Evolutionary conservation across 495 filamentous ascomycete genomes (phyloP).

Genomic region (Daldinia grandis): DNA sequence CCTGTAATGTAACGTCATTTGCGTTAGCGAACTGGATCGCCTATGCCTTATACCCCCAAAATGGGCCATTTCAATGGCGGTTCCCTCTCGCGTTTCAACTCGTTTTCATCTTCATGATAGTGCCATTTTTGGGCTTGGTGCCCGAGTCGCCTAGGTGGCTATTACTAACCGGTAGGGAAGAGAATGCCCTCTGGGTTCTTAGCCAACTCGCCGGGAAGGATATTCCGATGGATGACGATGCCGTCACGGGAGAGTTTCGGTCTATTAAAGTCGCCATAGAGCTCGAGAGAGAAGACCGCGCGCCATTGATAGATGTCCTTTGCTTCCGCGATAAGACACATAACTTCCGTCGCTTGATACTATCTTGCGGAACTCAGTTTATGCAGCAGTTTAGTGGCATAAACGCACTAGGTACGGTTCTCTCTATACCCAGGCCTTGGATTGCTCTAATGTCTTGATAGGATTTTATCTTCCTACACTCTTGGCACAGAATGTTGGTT

Average conservation of each 20-base stretch:
- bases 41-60: constrained; percentile 48
- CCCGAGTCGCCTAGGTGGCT: constrained; percentile 52
- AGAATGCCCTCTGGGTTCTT: constrained; percentile 46
- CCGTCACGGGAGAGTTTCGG: constrained; percentile 39
- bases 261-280: constrained; percentile 44
- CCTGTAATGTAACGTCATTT: constrained; percentile 37
- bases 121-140: constrained; percentile 46
- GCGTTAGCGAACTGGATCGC: constrained; percentile 53
- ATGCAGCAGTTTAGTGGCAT: constrained; percentile 48
- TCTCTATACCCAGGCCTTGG: not conserved
- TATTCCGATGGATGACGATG: constrained; percentile 11
- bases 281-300: constrained; percentile 44
- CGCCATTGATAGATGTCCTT: constrained; percentile 39
- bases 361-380: constrained; percentile 45
- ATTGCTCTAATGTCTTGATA: constrained; percentile 9
- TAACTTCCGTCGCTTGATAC: constrained; percentile 45
- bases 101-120: constrained; percentile 53
- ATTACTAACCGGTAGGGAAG: constrained; percentile 34
- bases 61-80: constrained; percentile 56
- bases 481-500: constrained; percentile 42
- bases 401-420: constrained; percentile 27
- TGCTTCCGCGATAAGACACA: constrained; percentile 47
- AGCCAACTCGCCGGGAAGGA: constrained; percentile 47
- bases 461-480: constrained; percentile 45
- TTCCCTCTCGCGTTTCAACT: constrained; percentile 62